A percentile compares a stretch with the other conserved stretches of the same genome.
phyloP scores from a whole-genome alignment of 1,284 basidiomycete genomes.

The Pterula multifida region DNA sequence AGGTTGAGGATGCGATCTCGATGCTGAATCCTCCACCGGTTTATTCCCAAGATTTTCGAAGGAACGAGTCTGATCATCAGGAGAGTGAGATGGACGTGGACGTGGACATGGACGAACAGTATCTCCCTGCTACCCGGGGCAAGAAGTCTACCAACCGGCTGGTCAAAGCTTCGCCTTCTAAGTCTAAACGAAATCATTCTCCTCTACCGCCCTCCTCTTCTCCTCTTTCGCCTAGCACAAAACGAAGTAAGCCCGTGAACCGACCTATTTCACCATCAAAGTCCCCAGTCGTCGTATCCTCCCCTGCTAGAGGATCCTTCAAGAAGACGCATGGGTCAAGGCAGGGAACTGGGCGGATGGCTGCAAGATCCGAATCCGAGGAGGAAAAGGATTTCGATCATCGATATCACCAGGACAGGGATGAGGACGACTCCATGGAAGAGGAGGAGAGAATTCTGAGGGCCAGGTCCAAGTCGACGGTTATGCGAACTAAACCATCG shows the following conservation, averaged over 20 bases:
- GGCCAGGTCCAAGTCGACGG: conserved; percentile 4
- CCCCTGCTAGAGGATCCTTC: background rate
- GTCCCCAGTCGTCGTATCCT: too few relatives aligned
- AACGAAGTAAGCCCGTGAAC: background rate
- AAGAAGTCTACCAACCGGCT: background rate
- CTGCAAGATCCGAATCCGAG: too few relatives aligned
- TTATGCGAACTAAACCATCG: conserved; percentile 4
- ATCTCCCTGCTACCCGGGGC: background rate
- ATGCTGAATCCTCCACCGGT: background rate
- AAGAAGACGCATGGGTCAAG: too few relatives aligned
- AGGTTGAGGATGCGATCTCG: conserved; percentile 4
- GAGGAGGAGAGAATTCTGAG: conserved; percentile 6
- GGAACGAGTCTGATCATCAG: conserved; percentile 7
- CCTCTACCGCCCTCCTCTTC: background rate
- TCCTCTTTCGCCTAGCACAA: background rate
- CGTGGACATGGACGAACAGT: background rate
- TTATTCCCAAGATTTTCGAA: background rate
- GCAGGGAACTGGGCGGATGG: conserved; percentile 6
- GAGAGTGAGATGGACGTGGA: conserved; percentile 8
- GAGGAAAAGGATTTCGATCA: background rate
- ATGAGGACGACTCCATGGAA: conserved; percentile 4
- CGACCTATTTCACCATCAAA: too few relatives aligned
- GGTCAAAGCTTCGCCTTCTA: background rate
- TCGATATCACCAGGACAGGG: conserved; percentile 2
- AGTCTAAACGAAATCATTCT: background rate